Conservation (phyloP, 495 filamentous ascomycete genomes). For the Podospora pseudocomata region DNA sequence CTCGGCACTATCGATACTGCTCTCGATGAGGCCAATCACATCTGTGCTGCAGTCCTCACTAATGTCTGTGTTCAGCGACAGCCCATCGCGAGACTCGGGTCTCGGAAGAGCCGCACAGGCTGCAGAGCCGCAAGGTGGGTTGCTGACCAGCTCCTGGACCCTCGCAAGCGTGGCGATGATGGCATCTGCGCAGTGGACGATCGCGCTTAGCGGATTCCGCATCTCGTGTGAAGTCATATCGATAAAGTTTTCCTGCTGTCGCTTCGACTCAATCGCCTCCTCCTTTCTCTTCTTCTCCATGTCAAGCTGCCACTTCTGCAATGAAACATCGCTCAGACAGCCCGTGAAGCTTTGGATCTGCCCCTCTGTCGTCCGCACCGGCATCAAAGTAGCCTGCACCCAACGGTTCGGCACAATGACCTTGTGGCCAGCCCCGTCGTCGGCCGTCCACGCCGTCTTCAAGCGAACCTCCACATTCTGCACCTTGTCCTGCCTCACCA, state of each 20-base stretch:
- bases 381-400: slow-evolving; percentile 39
- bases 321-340: slow-evolving; percentile 38
- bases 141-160: slow-evolving; percentile 30
- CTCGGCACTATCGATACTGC: slow-evolving; percentile 63
- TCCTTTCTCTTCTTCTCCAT: slow-evolving; percentile 39
- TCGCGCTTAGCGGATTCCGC: slow-evolving; percentile 69
- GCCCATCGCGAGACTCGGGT: background rate
- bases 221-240: slow-evolving; percentile 78
- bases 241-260: slow-evolving; percentile 66
- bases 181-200: slow-evolving; percentile 65
- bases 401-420: slow-evolving; percentile 29
- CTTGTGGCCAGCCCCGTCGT: slow-evolving; percentile 31
- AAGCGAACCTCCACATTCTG: slow-evolving; percentile 37
- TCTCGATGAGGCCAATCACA: slow-evolving; percentile 41
- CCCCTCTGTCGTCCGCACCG: slow-evolving; percentile 30
- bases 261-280: slow-evolving; percentile 43
- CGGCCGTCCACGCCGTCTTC: slow-evolving; percentile 30
- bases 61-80: background rate
- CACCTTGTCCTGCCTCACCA: slow-evolving; percentile 27
- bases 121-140: slow-evolving; percentile 5
- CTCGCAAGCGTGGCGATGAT: slow-evolving; percentile 33
- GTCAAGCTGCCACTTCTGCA: slow-evolving; percentile 40
- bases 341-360: slow-evolving; percentile 36
- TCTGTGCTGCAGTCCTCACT: slow-evolving; percentile 20
- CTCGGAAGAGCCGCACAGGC: background rate